These are phyloP conservation scores for Cryptosporidium ryanae DNA, from an alignment of 169 alveolate genomes.

Conservation along the genomic window DNA sequence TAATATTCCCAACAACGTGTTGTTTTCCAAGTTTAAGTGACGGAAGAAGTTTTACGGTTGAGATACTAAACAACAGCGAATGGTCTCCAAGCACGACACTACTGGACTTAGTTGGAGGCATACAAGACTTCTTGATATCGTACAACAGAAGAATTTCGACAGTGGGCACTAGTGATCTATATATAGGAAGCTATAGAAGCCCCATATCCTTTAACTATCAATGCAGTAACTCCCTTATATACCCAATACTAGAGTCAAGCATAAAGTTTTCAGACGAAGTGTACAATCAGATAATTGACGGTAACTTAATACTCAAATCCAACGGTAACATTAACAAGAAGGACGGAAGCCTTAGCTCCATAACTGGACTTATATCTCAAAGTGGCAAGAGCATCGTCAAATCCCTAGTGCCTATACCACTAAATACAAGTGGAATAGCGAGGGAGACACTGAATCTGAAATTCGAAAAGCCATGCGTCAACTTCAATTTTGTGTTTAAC, in stretches of 20 bases:
- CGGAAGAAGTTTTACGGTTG: constrained; percentile 55
- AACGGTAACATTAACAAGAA: neutral
- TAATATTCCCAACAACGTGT: constrained; percentile 63
- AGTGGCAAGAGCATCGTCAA: constrained; percentile 8
- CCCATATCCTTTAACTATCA: constrained; percentile 54
- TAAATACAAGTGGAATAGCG: constrained; percentile 41
- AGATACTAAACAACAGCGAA: constrained; percentile 29
- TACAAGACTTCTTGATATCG: constrained; percentile 1
- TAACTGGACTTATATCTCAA: constrained; percentile 12
- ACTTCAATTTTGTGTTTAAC: constrained; percentile 51
- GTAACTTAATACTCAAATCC: neutral
- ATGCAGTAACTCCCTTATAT: constrained; percentile 39
- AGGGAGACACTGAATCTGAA: constrained; percentile 37
- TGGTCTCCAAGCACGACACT: constrained; percentile 68
- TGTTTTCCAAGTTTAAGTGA: constrained; percentile 74
- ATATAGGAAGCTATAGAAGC: constrained; percentile 61
- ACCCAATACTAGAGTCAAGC: constrained; percentile 27
- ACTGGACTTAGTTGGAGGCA: neutral
- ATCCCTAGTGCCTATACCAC: constrained; percentile 56
- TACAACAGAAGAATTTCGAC: constrained; percentile 13
- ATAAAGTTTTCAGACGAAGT: constrained; percentile 14
- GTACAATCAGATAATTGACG: neutral
- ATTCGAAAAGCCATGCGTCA: constrained; percentile 42
- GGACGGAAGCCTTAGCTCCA: no score
- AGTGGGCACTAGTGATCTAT: constrained; percentile 38